Evolutionary conservation across 2,329 filamentous ascomycete genomes (phyloP).

Genomic region (Cadophora luteo-olivacea): DNA sequence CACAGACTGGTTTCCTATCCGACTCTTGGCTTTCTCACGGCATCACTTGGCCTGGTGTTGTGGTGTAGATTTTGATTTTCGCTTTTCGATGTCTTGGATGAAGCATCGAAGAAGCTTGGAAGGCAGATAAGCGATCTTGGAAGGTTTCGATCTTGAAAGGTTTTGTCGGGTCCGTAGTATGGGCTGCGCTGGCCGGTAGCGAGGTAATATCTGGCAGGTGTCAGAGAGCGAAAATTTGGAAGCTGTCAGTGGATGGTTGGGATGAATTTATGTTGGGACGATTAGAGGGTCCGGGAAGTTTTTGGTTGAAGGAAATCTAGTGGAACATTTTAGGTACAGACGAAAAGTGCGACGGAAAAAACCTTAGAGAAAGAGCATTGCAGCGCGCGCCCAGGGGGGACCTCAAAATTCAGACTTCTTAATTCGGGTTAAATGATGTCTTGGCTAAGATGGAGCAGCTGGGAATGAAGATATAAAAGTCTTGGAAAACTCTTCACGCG

Average conservation of each 20-base stretch:
- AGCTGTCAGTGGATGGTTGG: too few relatives aligned
- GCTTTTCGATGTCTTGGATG: conserved; percentile 9
- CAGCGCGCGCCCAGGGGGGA: too few relatives aligned
- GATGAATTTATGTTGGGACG: conserved; percentile 2
- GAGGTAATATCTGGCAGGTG: conserved; percentile 3
- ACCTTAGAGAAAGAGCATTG: too few relatives aligned
- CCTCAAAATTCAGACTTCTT: too few relatives aligned
- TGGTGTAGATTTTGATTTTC: not conserved
- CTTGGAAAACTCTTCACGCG: not conserved
- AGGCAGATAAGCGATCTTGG: conserved; percentile 2
- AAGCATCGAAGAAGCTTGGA: conserved; percentile 10
- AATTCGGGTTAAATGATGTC: too few relatives aligned
- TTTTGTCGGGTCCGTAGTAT: too few relatives aligned
- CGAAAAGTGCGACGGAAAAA: too few relatives aligned
- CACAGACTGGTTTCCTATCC: not conserved
- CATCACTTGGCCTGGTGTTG: not conserved
- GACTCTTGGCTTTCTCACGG: not conserved
- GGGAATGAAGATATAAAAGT: conserved; percentile 1
- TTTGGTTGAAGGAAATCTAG: too few relatives aligned
- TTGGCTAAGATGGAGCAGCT: not conserved
- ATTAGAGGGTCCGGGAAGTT: not conserved
- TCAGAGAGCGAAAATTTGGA: not conserved
- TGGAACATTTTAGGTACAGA: too few relatives aligned
- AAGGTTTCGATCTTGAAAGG: not conserved
- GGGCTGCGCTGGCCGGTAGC: not conserved